Percentiles rank a stretch among this genome's conserved stretches.
These are phyloP conservation scores for Tricholoma hemisulphureum DNA, from an alignment of 768 basidiomycete species.

Conservation along the genomic window DNA sequence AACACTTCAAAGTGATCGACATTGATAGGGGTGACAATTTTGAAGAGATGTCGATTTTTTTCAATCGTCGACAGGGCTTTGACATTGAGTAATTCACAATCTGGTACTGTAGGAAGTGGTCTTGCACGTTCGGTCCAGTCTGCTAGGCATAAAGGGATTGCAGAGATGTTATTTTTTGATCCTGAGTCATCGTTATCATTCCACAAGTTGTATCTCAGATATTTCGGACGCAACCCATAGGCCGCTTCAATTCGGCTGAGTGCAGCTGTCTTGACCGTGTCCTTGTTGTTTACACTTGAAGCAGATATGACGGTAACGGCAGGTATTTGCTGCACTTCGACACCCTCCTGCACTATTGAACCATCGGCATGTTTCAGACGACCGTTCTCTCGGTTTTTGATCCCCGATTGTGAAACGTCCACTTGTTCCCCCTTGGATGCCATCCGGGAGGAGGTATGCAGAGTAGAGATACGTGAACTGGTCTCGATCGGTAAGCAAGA, in stretches of 20 bases:
- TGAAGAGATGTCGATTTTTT: background rate
- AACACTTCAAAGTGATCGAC: slow-evolving; percentile 25
- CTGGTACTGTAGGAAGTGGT: background rate
- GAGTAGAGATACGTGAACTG: no score
- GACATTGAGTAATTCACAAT: background rate
- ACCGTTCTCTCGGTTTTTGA: background rate
- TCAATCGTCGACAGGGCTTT: background rate
- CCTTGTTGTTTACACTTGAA: slow-evolving; percentile 3
- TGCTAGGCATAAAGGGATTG: slow-evolving; percentile 9
- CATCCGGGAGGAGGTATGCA: no score
- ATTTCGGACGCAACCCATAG: background rate
- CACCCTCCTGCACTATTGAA: slow-evolving; percentile 22
- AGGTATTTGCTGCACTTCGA: slow-evolving; percentile 1
- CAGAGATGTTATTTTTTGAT: slow-evolving; percentile 19
- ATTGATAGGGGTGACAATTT: no score
- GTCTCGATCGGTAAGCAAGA: no score
- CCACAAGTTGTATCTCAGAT: slow-evolving; percentile 6
- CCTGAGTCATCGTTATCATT: background rate
- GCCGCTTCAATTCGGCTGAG: background rate
- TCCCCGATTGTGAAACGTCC: no score
- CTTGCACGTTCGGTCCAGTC: background rate
- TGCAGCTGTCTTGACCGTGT: slow-evolving; percentile 4
- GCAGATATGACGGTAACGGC: slow-evolving; percentile 26
- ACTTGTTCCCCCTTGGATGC: no score
- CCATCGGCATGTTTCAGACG: slow-evolving; percentile 14